Base-by-base conservation (phyloP, 2,329 filamentous ascomycete genomes). In the Nigrospora osmanthi region DNA sequence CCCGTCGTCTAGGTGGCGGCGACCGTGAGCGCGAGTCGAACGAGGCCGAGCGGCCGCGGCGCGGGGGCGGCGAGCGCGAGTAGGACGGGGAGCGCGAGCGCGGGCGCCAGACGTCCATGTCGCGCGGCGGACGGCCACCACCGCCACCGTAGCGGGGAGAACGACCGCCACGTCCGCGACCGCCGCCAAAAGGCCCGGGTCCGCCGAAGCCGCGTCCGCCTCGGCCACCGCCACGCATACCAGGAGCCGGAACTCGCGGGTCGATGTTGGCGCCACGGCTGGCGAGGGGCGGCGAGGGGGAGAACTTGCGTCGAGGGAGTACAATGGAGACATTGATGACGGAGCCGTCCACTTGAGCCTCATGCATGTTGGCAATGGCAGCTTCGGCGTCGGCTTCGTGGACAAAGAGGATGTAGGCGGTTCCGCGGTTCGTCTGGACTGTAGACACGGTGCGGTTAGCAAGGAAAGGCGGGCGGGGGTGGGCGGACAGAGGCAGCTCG, bases 361-460 rank as follows among this genome's bases (percentile, higher is more conserved):
- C 93, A 65, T 98, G 93, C 93, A 98, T 97, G 62, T 95, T 87
- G 15, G 90, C 81, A 55, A 96, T 94, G 28, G 93, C 93, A 13
- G 81, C 75, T 66, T 49, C 47, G 28, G 47, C 47, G 19, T 49
- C 47, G 34, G 43, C 35, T 31, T 49, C 47, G 34, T 46, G 13
- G 34, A 41, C 36, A 34, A 38, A 49, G 40, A 49, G 47, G 16
- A 49, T 49, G 43, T 49, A 49, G 32, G 47, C 47, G 12, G 47
- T 95, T 39, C 93, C 91, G 46, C 91, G 84, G 59, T 97, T 97
- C 44, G 83, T 89, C 63, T 87, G 85, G 71, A 87, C 88, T 93
- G 40, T 12, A 41, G 12, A 34, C 30, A 9, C 17, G 39, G 23
- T 19, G 42, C n/a, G 15, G 16, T 31, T 32, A 34, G 19, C n/a